Conservation (phyloP, 2,329 filamentous ascomycete genomes). For the Rosellinia necatrix region DNA sequence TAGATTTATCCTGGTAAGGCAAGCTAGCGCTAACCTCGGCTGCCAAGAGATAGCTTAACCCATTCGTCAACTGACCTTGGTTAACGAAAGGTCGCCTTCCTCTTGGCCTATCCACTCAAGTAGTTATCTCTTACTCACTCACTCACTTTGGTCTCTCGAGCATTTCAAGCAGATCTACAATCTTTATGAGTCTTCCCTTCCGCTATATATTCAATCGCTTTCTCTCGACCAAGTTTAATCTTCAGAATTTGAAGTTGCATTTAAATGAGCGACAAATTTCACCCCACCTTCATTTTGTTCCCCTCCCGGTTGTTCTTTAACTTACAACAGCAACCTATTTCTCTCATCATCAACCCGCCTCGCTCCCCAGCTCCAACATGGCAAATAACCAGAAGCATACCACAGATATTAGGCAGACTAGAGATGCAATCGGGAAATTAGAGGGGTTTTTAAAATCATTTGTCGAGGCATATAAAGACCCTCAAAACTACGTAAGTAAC, state of each 20-base stretch:
- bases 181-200: too few species aligned
- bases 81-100: too few species aligned
- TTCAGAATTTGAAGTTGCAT: neutral
- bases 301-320: too few species aligned
- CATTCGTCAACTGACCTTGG: too few species aligned
- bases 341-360: too few species aligned
- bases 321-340: too few species aligned
- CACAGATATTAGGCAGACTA: neutral
- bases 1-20: too few species aligned
- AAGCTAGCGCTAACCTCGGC: neutral
- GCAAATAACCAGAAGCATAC: neutral
- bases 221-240: neutral
- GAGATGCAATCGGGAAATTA: conserved; percentile 16
- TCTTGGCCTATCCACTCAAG: too few species aligned
- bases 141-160: neutral
- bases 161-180: neutral
- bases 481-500: conserved; percentile 23
- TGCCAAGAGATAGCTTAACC: neutral
- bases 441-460: conserved; percentile 19
- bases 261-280: neutral
- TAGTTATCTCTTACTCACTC: too few species aligned
- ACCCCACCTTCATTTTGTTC: too few species aligned
- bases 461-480: conserved; percentile 9
- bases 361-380: too few species aligned
- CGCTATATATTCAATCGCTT: neutral